Evolutionary conservation across 2,329 filamentous ascomycete genomes (phyloP).

Genomic region (Helicocarpus griseus): DNA sequence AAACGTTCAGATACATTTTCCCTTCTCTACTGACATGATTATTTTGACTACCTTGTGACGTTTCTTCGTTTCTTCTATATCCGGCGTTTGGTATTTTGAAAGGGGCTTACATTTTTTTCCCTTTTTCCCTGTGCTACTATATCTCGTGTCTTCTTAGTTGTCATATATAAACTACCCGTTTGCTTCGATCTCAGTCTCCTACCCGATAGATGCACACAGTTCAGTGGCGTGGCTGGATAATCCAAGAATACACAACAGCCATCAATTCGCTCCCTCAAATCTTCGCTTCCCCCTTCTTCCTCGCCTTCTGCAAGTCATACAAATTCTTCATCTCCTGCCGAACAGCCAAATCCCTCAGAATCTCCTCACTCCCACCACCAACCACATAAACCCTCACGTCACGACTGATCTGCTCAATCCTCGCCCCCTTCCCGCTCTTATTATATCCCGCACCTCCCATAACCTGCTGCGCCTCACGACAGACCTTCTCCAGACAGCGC

Average conservation of each 20-base stretch:
- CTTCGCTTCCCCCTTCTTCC: not conserved
- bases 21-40: not conserved
- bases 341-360: conserved; percentile 27
- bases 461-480: conserved; percentile 47
- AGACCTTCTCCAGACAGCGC: conserved; percentile 43
- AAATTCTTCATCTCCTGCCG: conserved; percentile 14
- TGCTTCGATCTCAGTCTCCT: not conserved
- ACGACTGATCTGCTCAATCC: conserved; percentile 45
- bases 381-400: conserved; percentile 41
- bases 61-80: not conserved
- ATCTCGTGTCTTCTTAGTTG: not conserved
- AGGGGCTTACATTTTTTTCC: not conserved
- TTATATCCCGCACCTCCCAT: conserved; percentile 46
- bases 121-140: not conserved
- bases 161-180: not conserved
- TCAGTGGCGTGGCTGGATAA: not conserved
- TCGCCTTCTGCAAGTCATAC: not conserved
- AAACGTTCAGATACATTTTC: no score
- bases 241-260: not conserved
- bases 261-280: not conserved
- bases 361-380: conserved; percentile 32
- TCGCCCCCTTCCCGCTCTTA: conserved; percentile 39
- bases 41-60: no score
- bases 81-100: not conserved
- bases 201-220: no score